Conservation (phyloP, 192 early-diverging fungal species). For the Linnemannia exigua region DNA sequence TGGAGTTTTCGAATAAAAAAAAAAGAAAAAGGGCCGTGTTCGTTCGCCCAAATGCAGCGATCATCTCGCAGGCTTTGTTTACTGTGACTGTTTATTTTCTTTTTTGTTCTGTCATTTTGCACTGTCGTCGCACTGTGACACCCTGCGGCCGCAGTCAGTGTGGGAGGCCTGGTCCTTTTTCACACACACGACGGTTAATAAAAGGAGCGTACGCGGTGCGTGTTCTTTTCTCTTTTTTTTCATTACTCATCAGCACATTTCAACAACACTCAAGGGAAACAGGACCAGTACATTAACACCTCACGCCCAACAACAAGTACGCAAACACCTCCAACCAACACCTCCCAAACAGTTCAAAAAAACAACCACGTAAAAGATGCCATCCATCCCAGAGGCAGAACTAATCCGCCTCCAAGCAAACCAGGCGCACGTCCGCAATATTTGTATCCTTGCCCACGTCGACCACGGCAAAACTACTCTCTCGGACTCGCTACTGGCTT, state of each 20-base stretch:
- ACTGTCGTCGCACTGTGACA: no score
- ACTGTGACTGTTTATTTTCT: background rate
- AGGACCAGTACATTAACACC: background rate
- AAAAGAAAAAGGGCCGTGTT: background rate
- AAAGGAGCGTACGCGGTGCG: background rate
- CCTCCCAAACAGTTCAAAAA: no score
- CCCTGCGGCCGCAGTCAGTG: conserved; percentile 13
- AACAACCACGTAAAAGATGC: conserved; percentile 61
- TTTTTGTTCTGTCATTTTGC: background rate
- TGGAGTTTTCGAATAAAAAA: background rate
- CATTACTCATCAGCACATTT: background rate
- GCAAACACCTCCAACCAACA: background rate
- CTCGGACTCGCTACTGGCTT: conserved; percentile 94
- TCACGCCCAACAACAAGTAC: background rate
- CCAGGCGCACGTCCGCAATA: conserved; percentile 86
- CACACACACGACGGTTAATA: background rate
- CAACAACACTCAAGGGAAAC: background rate
- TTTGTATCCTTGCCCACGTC: conserved; percentile 99
- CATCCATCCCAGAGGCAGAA: conserved; percentile 74
- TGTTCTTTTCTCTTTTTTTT: background rate
- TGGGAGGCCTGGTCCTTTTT: background rate
- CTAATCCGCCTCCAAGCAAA: conserved; percentile 79
- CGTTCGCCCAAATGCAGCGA: background rate
- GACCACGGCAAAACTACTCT: conserved; percentile 99
- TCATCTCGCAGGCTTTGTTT: no score